phyloP scores from a whole-genome alignment of 805 yeast genomes.

The Lipomyces spencermartinsiae region DNA sequence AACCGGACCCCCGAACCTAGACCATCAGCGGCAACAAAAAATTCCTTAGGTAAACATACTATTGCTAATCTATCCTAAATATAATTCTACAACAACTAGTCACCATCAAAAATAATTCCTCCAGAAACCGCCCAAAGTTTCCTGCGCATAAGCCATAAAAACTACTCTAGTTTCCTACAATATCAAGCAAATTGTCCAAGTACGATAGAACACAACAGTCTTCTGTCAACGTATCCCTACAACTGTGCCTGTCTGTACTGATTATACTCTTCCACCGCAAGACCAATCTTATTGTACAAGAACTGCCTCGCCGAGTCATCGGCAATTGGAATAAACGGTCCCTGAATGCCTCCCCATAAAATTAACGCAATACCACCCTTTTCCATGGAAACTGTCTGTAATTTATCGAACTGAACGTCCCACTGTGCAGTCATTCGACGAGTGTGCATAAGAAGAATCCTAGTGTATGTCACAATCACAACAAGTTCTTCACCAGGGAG shows the following conservation, averaged over 20 bases:
- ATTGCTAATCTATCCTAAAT: background rate
- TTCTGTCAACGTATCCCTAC: conserved; percentile 3
- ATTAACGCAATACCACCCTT: conserved; percentile 77
- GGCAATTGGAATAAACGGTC: conserved; percentile 82
- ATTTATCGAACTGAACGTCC: conserved; percentile 68
- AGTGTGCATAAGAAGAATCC: conserved; percentile 71
- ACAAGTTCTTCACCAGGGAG: conserved; percentile 81
- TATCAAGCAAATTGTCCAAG: background rate
- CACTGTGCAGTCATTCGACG: conserved; percentile 68
- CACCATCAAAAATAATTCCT: background rate
- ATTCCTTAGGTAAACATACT: background rate
- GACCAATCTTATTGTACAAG: conserved; percentile 72
- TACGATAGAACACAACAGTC: background rate
- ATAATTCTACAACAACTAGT: background rate
- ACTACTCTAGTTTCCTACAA: background rate
- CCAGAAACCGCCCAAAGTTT: background rate
- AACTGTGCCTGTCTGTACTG: conserved; percentile 35
- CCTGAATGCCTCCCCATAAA: conserved; percentile 59
- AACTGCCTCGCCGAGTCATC: conserved; percentile 67
- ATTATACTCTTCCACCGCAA: conserved; percentile 83
- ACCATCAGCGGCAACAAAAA: background rate
- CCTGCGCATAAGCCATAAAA: no score
- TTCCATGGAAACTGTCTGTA: conserved; percentile 76
- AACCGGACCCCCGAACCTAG: no score
- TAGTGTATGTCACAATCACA: conserved; percentile 73